phyloP scores from a whole-genome alignment of 176 grass and related monocot species.

The Cenchrus purpureus region DNA sequence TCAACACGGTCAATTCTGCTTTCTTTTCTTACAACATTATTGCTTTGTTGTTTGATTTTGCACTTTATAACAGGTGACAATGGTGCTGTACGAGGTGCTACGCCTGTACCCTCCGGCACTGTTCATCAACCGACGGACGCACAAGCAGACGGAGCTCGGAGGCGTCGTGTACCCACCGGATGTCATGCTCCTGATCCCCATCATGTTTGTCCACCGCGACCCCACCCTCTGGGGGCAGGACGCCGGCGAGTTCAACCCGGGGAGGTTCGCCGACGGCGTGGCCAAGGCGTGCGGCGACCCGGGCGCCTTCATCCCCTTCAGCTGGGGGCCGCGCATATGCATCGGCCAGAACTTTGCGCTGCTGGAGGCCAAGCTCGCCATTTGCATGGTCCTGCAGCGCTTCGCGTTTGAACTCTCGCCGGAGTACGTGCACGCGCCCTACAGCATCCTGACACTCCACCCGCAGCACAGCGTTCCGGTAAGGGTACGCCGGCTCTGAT shows the following conservation, averaged over 20 bases:
- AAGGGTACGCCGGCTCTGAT: conserved; percentile 25
- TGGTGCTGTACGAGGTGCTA: conserved; percentile 66
- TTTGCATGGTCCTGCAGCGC: conserved; percentile 57
- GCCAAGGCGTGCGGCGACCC: conserved; percentile 49
- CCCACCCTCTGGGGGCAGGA: conserved; percentile 50
- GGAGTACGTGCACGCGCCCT: conserved; percentile 51
- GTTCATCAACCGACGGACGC: conserved; percentile 11
- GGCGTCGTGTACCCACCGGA: conserved; percentile 48
- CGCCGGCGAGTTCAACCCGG: conserved; percentile 54
- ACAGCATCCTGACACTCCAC: conserved; percentile 50
- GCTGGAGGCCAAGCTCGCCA: conserved; percentile 55
- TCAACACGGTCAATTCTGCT: background rate
- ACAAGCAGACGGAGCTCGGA: conserved; percentile 44
- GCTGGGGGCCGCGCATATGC: conserved; percentile 51
- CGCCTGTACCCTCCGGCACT: conserved; percentile 41
- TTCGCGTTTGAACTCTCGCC: conserved; percentile 55
- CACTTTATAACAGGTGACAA: conserved; percentile 42
- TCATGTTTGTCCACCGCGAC: conserved; percentile 56
- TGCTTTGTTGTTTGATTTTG: background rate
- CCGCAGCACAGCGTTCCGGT: conserved; percentile 51
- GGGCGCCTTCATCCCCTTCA: conserved; percentile 54
- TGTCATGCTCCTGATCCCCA: conserved; percentile 29
- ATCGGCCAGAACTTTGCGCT: conserved; percentile 67
- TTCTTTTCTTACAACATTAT: background rate
- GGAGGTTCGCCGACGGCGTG: conserved; percentile 50